Evolutionary conservation across 2,329 filamentous ascomycete species (phyloP).

Genomic region (Diatrype stigma): DNA sequence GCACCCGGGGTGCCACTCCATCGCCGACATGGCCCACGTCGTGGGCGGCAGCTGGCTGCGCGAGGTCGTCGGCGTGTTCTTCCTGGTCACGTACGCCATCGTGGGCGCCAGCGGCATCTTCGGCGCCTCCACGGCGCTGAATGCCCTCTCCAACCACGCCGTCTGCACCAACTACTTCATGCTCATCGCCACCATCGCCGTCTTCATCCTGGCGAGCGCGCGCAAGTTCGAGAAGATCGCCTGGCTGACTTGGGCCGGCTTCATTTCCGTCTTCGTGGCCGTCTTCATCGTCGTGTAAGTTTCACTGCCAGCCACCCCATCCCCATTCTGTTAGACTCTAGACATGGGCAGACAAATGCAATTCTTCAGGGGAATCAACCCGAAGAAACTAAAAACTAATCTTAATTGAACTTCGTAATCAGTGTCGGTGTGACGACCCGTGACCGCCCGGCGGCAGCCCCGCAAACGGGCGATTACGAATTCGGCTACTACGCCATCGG

Average conservation of each 20-base stretch:
- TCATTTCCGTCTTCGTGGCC: conserved; percentile 53
- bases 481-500: conserved; percentile 55
- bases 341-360: no score
- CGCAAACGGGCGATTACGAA: conserved; percentile 54
- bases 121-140: conserved; percentile 54
- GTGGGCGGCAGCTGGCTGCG: conserved; percentile 47
- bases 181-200: conserved; percentile 45
- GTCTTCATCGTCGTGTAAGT: conserved; percentile 52
- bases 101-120: conserved; percentile 54
- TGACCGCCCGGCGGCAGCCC: conserved; percentile 57
- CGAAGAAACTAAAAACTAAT: no score
- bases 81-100: conserved; percentile 54
- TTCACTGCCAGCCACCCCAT: not conserved
- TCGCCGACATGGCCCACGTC: conserved; percentile 53
- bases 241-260: conserved; percentile 59
- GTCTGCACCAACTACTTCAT: conserved; percentile 57
- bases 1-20: conserved; percentile 35
- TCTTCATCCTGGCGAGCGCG: conserved; percentile 46
- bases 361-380: no score
- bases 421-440: conserved; percentile 52
- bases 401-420: no score
- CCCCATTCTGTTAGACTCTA: not conserved
- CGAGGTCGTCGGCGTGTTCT: conserved; percentile 51
- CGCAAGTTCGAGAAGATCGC: conserved; percentile 58
- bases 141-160: conserved; percentile 53